Percentiles rank a stretch among this genome's conserved stretches.
Conservation (phyloP, 2,329 filamentous ascomycete species). For the Fusarium denticulatum region DNA sequence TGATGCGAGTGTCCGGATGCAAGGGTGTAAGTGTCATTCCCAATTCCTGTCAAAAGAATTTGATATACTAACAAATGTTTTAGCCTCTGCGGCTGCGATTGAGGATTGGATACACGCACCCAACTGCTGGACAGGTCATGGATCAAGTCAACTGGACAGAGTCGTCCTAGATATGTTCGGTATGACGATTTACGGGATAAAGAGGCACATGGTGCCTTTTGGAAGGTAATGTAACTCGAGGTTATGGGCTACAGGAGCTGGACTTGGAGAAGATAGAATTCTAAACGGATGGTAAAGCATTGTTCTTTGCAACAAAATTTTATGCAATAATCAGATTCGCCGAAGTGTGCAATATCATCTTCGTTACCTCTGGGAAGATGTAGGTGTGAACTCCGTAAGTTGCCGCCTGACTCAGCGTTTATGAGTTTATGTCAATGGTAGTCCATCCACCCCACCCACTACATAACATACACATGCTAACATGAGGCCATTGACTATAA, state of each 20-base stretch:
- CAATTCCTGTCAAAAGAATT: neutral
- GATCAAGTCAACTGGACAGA: constrained; percentile 99
- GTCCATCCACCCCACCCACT: constrained; percentile 31
- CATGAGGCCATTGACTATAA: neutral
- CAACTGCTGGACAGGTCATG: constrained; percentile 74
- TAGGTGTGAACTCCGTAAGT: neutral
- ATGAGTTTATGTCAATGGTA: neutral
- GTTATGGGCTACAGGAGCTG: constrained; percentile 24
- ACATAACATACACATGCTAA: neutral
- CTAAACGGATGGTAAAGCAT: constrained; percentile 39
- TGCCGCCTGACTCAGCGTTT: constrained; percentile 25
- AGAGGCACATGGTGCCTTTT: constrained; percentile 10
- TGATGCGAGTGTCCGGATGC: constrained; percentile 86
- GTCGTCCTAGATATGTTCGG: constrained; percentile 57
- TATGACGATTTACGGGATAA: neutral
- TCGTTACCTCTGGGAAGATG: neutral
- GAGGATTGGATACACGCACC: constrained; percentile 82
- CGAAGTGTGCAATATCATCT: neutral
- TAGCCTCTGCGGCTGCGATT: constrained; percentile 87
- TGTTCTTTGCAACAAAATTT: constrained; percentile 23
- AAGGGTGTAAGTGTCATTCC: constrained; percentile 80
- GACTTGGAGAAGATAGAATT: constrained; percentile 41
- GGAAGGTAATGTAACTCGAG: constrained; percentile 31
- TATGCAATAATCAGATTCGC: constrained; percentile 6
- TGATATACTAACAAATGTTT: constrained; percentile 7